Base-by-base conservation (phyloP, 1,139 yeast genomes). In the Geotrichum citri-aurantii region DNA sequence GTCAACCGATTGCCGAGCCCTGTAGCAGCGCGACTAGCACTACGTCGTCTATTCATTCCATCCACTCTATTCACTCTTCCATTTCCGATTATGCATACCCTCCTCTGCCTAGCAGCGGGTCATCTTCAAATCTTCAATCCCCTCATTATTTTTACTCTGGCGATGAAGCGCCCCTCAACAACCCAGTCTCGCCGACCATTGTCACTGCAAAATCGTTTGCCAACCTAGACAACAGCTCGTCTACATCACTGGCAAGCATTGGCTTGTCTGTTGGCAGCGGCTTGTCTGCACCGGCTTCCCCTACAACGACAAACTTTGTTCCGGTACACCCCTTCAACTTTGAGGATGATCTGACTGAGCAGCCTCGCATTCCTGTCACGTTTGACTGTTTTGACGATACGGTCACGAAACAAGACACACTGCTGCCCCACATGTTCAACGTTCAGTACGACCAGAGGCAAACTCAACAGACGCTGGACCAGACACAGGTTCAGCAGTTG, bases 111-210 rank as follows among this genome's bases (percentile, higher is more conserved):
- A 23, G 33, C 14, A 50, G 55, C 21, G 52, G 52, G 8, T 42
- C 58, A 1, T 33, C 46, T 11, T 52, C 55, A 26, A 44, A 17
- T 14, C 44, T 50, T 42, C 57, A 19, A 46, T 46, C 48, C 8
- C 54, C 31, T 17, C n/a, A 11, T 21, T 23, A 31, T 12, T 21
- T 19, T 29, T 33, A n/a, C 11, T 29, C 42, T 3, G 44, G 17
- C 19, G 52, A 33, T 48, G 33, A 33, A 42, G 23, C 17, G 48
- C 50, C 31, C 17, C 23, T 27, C 52, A 46, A 50, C 27, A 42
- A 44, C 48, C 52, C 58, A 11, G 50, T 40, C 11, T 55, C 58
- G 11, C 54, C 58, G 10, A 55, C 58, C 27, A 54, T 54, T n/a
- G 50, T 54, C 11, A 19, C 31, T 26, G 52, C 53, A 5, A 27